These are phyloP conservation scores for Backusella australiensis DNA, from an alignment of 192 early-diverging fungal genomes.

Conservation along the genomic window DNA sequence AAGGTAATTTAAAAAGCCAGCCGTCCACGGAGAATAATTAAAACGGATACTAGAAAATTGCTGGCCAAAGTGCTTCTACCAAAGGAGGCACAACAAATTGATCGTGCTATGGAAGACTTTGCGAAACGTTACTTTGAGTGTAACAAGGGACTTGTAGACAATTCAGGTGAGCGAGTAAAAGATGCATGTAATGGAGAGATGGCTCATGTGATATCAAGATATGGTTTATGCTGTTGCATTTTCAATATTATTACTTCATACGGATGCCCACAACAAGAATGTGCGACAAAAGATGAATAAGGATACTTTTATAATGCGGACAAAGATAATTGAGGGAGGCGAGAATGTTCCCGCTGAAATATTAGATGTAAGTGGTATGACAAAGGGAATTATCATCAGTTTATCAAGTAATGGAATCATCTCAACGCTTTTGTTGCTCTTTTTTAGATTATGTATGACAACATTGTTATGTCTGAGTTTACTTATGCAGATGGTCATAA, in stretches of 20 bases:
- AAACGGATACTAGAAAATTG: slow-evolving; percentile 52
- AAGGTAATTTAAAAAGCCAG: slow-evolving; percentile 22
- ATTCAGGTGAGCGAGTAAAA: slow-evolving; percentile 36
- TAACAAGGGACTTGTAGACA: slow-evolving; percentile 62
- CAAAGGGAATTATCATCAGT: slow-evolving; percentile 29
- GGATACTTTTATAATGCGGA: slow-evolving; percentile 70
- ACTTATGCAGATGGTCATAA: slow-evolving; percentile 52
- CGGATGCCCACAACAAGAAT: slow-evolving; percentile 83
- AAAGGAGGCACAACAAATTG: slow-evolving; percentile 83
- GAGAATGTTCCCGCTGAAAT: slow-evolving; percentile 65
- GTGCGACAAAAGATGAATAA: slow-evolving; percentile 82
- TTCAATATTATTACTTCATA: slow-evolving; percentile 80
- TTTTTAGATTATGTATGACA: slow-evolving; percentile 55
- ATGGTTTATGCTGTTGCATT: slow-evolving; percentile 76
- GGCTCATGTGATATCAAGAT: slow-evolving; percentile 39
- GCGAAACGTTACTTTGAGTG: slow-evolving; percentile 66
- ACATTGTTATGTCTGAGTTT: slow-evolving; percentile 54
- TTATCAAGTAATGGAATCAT: too few relatives aligned
- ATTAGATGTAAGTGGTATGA: slow-evolving; percentile 54
- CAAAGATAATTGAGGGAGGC: slow-evolving; percentile 66
- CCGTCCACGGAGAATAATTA: not conserved
- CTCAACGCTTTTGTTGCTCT: not conserved
- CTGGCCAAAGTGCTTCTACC: slow-evolving; percentile 72
- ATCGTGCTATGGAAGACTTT: slow-evolving; percentile 74
- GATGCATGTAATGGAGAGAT: not conserved